Evolutionary conservation across 768 basidiomycete genomes (phyloP), one percentile per base, ranked within the genome.

Genomic region (Xerocomus brunneocitrinus): DNA sequence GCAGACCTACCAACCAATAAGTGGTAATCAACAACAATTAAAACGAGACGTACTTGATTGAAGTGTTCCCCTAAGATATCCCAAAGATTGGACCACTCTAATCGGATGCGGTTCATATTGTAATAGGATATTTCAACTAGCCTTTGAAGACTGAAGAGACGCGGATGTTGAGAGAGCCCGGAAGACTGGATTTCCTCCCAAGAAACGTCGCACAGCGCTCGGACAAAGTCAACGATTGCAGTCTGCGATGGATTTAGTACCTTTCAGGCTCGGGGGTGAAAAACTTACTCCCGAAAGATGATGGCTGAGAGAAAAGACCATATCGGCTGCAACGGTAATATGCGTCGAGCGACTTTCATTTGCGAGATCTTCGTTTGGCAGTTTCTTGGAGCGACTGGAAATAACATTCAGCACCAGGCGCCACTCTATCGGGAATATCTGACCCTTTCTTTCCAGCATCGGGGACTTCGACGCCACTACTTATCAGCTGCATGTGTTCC

Each of bases 181-280:
- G 97, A 98, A 1, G 94, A 95, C 68, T 97, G 93, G 35, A 99
- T 99, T 72, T 99, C 97, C 68, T 98, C 93, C 95, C 95, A 98
- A 36, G 97, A 99, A 35, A 99, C 90, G 62, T 95, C 92, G 66
- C 92, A 91, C 5, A 99, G 76, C 2, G 97, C 94, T 70, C 87
- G 89, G 4, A 98, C 97, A 59, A 99, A 99, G 68, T 98, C 91
- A 35, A 98, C 91, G 58, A 99, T 99, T 9, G 97, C 97, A 27
- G 85, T 89, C 95, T 98, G 61, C 4, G 46, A 12, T 25, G 46
- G 31, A 13, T 30, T 68, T 10, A 60, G 36, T 54, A 56, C 46
- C 19, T 57, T 24, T 3, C 34, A 36, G 8, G 25, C 39, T 47
- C 38, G 31, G 16, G 28, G 48, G 24, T 14, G 27, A 12, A 35